Percentiles rank a stretch among this genome's conserved stretches.
These are phyloP conservation scores for Coniochaeta sp. DNA, from an alignment of 2,329 filamentous ascomycete genomes.

Conservation along the genomic window DNA sequence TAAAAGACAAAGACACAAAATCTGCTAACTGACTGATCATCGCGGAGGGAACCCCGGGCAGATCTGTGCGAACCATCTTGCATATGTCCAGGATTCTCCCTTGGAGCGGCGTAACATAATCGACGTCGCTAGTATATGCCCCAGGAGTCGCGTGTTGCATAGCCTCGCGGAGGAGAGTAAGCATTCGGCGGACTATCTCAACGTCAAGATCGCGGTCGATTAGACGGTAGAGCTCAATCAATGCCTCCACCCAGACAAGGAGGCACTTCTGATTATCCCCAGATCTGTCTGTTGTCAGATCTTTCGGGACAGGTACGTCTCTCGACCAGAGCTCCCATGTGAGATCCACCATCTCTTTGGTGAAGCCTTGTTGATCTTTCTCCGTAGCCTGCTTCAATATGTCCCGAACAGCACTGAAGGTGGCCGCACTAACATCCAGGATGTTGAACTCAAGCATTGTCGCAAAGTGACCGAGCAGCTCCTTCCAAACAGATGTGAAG, in stretches of 20 bases:
- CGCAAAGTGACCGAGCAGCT: slow-evolving; percentile 63
- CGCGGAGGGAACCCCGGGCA: slow-evolving; percentile 56
- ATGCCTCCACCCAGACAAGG: slow-evolving; percentile 72
- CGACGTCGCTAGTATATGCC: slow-evolving; percentile 63
- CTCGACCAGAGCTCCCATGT: slow-evolving; percentile 66
- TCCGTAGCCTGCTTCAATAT: slow-evolving; percentile 47
- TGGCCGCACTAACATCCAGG: slow-evolving; percentile 64
- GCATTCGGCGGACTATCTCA: slow-evolving; percentile 57
- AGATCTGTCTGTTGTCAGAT: slow-evolving; percentile 32
- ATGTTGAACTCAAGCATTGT: slow-evolving; percentile 53
- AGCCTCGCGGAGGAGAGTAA: slow-evolving; percentile 62
- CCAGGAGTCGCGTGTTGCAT: slow-evolving; percentile 62
- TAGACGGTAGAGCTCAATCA: slow-evolving; percentile 72
- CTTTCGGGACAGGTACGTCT: slow-evolving; percentile 46
- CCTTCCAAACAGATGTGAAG: slow-evolving; percentile 69
- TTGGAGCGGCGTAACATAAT: slow-evolving; percentile 67
- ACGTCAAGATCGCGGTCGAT: slow-evolving; percentile 56
- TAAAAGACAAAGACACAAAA: slow-evolving; percentile 64
- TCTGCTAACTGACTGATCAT: slow-evolving; percentile 63
- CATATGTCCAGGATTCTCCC: slow-evolving; percentile 60
- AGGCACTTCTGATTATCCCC: slow-evolving; percentile 72
- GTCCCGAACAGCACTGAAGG: slow-evolving; percentile 59
- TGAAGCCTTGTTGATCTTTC: slow-evolving; percentile 34
- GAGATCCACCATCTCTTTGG: slow-evolving; percentile 45
- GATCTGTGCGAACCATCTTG: slow-evolving; percentile 59